Percentiles rank a stretch among this genome's conserved stretches.
Conservation (phyloP, 371 early-diverging fungal species). For the Rhizopus sp. region DNA sequence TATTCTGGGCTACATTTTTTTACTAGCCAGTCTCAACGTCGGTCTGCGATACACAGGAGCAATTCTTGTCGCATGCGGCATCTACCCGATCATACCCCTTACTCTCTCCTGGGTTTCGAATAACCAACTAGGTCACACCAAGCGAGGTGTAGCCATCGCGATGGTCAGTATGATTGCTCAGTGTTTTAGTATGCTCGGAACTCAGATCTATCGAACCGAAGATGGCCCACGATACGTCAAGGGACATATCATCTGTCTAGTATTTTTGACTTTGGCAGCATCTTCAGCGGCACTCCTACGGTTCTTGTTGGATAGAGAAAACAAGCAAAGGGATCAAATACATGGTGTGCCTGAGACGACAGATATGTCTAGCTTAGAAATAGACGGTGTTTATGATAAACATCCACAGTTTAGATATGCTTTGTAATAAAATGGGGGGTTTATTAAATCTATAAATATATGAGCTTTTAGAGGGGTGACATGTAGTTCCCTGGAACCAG, state of each 20-base stretch:
- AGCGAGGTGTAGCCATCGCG: constrained; percentile 57
- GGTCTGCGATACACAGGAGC: constrained; percentile 57
- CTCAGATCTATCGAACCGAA: constrained; percentile 53
- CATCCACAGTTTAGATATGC: constrained; percentile 31
- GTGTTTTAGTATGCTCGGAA: constrained; percentile 57
- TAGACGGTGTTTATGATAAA: constrained; percentile 23
- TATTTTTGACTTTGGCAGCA: constrained; percentile 28
- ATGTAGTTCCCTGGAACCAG: constrained; percentile 39
- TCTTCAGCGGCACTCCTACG: constrained; percentile 29
- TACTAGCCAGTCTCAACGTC: constrained; percentile 35
- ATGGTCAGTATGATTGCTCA: constrained; percentile 58
- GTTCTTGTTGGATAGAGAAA: constrained; percentile 48
- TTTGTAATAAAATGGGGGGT: constrained; percentile 10
- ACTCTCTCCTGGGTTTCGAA: constrained; percentile 61
- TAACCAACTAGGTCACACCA: constrained; percentile 59
- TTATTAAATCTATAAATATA: constrained; percentile 2
- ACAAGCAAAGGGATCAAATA: constrained; percentile 38
- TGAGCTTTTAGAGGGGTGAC: constrained; percentile 13
- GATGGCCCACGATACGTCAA: constrained; percentile 53
- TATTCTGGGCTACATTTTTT: constrained; percentile 41
- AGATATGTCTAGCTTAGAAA: constrained; percentile 17
- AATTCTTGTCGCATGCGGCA: constrained; percentile 54
- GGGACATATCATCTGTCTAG: constrained; percentile 57
- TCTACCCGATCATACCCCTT: constrained; percentile 56
- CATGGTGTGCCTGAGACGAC: constrained; percentile 11